These are phyloP conservation scores for Cladophialophora bantiana DNA, from an alignment of 2,329 filamentous ascomycete genomes.

Conservation along the genomic window DNA sequence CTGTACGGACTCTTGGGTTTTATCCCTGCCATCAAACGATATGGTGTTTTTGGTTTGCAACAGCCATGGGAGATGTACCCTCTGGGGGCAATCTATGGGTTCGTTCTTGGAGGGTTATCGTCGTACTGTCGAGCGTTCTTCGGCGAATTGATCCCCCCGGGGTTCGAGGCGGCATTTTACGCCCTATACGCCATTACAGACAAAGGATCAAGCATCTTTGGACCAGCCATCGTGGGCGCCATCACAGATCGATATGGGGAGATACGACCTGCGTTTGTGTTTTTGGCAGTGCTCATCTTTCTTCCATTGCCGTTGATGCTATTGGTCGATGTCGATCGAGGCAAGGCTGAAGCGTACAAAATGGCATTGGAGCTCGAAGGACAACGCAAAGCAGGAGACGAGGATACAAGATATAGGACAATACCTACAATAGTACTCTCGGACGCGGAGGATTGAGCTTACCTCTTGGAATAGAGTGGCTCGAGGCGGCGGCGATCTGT, in stretches of 20 bases:
- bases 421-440: conserved; percentile 37
- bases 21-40: conserved; percentile 75
- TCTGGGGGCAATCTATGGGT: conserved; percentile 85
- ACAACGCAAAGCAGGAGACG: conserved; percentile 20
- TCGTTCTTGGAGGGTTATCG: conserved; percentile 91
- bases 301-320: conserved; percentile 84
- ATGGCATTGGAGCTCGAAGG: conserved; percentile 63
- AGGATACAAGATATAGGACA: conserved; percentile 25
- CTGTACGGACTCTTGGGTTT: conserved; percentile 90
- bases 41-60: conserved; percentile 84
- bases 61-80: conserved; percentile 97
- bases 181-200: conserved; percentile 97
- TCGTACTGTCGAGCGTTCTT: conserved; percentile 92
- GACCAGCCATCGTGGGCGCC: conserved; percentile 88
- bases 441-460: conserved; percentile 36
- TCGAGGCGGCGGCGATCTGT: not conserved
- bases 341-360: conserved; percentile 71
- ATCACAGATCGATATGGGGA: conserved; percentile 86
- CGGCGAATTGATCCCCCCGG: conserved; percentile 90
- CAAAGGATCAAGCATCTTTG: conserved; percentile 93
- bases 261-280: conserved; percentile 89
- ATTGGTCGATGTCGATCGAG: conserved; percentile 82
- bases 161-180: conserved; percentile 95
- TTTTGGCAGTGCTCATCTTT: conserved; percentile 83
- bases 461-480: not conserved